Evolutionary conservation across 23 red algal species (phyloP).

Genomic region (Gracilariopsis chorda): DNA sequence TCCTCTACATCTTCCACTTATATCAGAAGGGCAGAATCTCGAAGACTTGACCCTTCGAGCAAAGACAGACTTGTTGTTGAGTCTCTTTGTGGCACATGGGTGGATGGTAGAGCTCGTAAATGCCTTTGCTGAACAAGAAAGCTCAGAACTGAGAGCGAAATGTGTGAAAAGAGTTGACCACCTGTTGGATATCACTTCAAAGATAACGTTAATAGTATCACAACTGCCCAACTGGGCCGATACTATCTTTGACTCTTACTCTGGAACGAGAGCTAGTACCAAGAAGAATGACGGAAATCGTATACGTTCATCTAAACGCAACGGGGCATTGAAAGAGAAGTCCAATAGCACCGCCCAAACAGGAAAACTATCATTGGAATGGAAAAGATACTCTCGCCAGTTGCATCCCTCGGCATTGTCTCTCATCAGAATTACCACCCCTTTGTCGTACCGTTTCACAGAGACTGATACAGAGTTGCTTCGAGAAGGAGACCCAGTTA

Average conservation of each 20-base stretch:
- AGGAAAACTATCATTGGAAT: background rate
- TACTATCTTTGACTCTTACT: constrained; percentile 52
- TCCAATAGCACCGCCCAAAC: background rate
- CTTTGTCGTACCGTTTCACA: constrained; percentile 38
- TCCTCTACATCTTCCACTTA: constrained; percentile 48
- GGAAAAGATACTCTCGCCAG: constrained; percentile 20
- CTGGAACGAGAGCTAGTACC: background rate
- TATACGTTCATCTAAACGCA: background rate
- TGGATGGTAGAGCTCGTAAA: constrained; percentile 72
- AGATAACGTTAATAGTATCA: constrained; percentile 8
- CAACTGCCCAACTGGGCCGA: constrained; percentile 35
- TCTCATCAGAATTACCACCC: constrained; percentile 35
- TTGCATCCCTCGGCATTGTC: constrained; percentile 43
- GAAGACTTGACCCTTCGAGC: constrained; percentile 2
- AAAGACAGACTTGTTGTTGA: constrained; percentile 15
- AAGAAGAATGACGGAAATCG: background rate
- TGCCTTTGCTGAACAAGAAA: constrained; percentile 52
- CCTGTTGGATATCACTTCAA: constrained; percentile 21
- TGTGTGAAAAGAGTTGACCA: constrained; percentile 50
- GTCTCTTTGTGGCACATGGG: constrained; percentile 56
- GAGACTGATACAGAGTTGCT: constrained; percentile 34
- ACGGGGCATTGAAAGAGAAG: background rate
- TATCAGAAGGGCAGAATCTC: background rate
- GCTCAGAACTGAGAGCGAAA: constrained; percentile 47
- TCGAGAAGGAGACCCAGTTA: constrained; percentile 32